These are phyloP conservation scores for Halenospora varia DNA, from an alignment of 495 filamentous ascomycete species.

Conservation along the genomic window DNA sequence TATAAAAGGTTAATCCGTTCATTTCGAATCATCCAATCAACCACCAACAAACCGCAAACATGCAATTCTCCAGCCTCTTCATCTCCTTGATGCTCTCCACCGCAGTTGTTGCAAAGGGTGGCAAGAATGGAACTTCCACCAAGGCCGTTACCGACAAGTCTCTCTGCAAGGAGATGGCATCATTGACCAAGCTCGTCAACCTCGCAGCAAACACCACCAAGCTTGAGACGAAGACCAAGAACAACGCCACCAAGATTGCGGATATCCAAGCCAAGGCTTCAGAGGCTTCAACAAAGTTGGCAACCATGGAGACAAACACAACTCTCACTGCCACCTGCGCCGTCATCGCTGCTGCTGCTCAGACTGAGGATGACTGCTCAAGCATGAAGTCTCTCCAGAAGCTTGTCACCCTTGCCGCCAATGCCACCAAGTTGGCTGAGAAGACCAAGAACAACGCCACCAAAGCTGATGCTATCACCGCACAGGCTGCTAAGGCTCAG, in stretches of 20 bases:
- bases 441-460: constrained; percentile 16
- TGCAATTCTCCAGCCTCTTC: constrained; percentile 13
- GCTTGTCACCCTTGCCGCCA: constrained; percentile 4
- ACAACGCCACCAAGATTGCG: constrained; percentile 15
- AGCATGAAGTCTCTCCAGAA: constrained; percentile 4
- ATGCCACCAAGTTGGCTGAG: constrained; percentile 1
- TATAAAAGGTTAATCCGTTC: neutral
- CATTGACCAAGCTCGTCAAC: constrained; percentile 7
- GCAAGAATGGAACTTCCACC: constrained; percentile 3
- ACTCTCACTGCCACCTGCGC: constrained; percentile 8
- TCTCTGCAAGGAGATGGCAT: constrained; percentile 12
- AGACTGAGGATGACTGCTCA: constrained; percentile 7
- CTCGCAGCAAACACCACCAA: constrained; percentile 11
- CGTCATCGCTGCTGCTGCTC: constrained; percentile 6
- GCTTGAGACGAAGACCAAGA: constrained; percentile 12
- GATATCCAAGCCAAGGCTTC: constrained; percentile 12
- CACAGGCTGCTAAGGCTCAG: constrained; percentile 3
- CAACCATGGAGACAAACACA: constrained; percentile 10
- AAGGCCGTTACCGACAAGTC: constrained; percentile 14
- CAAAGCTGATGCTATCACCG: constrained; percentile 4
- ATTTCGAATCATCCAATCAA: neutral
- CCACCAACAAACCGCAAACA: constrained; percentile 5
- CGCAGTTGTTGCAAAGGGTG: constrained; percentile 9
- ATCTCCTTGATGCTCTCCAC: constrained; percentile 12
- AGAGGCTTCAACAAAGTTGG: constrained; percentile 6